phyloP scores from a whole-genome alignment of 768 basidiomycete species.

The Termitomyces titanicus region DNA sequence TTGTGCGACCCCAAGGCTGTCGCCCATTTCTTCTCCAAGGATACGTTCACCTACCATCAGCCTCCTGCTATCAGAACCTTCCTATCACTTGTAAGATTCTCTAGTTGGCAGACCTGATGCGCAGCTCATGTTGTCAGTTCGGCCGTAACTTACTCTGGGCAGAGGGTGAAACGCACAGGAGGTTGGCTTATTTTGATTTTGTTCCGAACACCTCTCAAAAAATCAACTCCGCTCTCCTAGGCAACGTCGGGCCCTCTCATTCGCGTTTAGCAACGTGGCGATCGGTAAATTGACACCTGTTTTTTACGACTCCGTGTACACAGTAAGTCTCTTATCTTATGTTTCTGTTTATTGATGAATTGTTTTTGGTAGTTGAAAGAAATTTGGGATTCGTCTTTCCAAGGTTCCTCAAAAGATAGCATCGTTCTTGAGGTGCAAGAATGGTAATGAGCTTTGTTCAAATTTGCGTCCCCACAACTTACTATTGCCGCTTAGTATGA shows the following conservation, averaged over 20 bases:
- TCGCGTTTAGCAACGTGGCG: constrained; percentile 37
- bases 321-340: background rate
- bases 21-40: constrained; percentile 20
- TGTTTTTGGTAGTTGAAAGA: constrained; percentile 24
- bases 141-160: constrained; percentile 36
- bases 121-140: constrained; percentile 10
- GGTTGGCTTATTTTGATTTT: constrained; percentile 18
- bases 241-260: constrained; percentile 35
- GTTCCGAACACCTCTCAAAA: background rate
- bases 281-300: constrained; percentile 32
- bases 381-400: constrained; percentile 21
- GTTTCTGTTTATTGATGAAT: background rate
- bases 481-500: constrained; percentile 27
- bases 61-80: constrained; percentile 20
- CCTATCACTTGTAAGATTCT: constrained; percentile 13
- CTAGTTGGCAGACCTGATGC: background rate
- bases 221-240: constrained; percentile 13
- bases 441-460: constrained; percentile 24
- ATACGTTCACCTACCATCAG: constrained; percentile 23
- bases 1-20: constrained; percentile 24
- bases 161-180: constrained; percentile 40
- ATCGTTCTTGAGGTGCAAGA: constrained; percentile 38
- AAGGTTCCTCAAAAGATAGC: constrained; percentile 11
- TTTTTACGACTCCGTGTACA: constrained; percentile 22
- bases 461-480: background rate